phyloP scores from a whole-genome alignment of 75 land plant genomes.

The Sequoia sempervirens region DNA sequence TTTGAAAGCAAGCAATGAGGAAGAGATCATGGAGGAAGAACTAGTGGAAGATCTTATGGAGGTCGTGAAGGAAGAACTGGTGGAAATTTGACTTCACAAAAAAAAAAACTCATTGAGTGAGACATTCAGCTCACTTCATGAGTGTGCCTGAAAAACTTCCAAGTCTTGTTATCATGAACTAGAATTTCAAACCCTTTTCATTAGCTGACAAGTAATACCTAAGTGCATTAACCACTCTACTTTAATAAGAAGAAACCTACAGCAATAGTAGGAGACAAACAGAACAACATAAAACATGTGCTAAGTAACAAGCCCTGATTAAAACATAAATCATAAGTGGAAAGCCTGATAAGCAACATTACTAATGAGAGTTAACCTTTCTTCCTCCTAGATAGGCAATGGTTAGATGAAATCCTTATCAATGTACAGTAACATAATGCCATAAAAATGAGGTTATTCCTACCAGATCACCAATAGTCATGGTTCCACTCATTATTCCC shows the following conservation, averaged over 20 bases:
- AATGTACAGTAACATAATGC: background rate
- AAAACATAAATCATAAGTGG: background rate
- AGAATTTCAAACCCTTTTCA: background rate
- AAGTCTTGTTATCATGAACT: background rate
- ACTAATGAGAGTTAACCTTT: background rate
- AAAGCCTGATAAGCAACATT: background rate
- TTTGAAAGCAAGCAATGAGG: too few relatives aligned
- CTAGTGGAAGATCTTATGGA: too few relatives aligned
- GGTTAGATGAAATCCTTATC: background rate
- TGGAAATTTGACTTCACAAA: background rate
- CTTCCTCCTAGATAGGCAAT: background rate
- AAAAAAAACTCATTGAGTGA: background rate
- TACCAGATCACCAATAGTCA: slow-evolving; percentile 98
- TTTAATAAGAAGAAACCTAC: background rate
- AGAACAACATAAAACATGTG: background rate
- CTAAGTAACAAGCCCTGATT: background rate
- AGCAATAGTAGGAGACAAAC: background rate
- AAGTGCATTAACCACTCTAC: background rate
- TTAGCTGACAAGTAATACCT: background rate
- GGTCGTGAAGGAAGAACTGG: too few relatives aligned
- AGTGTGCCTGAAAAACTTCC: background rate
- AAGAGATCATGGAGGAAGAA: too few relatives aligned
- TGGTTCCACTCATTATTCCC: slow-evolving; percentile 69
- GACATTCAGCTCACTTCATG: background rate
- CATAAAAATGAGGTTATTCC: background rate